Base-by-base conservation (phyloP, 2,329 filamentous ascomycete species). In the Alternaria arbusti region DNA sequence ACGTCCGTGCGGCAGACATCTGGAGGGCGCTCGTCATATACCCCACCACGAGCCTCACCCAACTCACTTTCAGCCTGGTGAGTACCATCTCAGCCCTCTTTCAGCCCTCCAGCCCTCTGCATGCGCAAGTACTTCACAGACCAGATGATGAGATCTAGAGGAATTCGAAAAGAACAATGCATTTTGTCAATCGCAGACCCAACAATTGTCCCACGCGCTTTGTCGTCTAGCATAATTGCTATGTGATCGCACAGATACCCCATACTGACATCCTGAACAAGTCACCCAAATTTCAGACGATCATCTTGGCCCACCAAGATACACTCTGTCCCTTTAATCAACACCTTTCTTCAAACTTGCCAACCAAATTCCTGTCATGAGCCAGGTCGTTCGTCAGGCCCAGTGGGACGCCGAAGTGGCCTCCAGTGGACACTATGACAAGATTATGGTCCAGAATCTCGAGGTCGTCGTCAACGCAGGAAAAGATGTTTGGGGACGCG, bases 401-500 rank as follows among this genome's bases (percentile, higher is more conserved):
- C 58, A 65, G 10, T 77, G 70, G 70, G 55, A 71, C 12, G 71
- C 71, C 5, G 61, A 74, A 43, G 54, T 73, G 6, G 70, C 69
- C 28, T 63, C 61, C 30, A 63, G 70, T 32, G 72, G 67, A 15
- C 66, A 69, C 22, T 70, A 67, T 12, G 80, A 83, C 68, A 79
- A 74, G 55, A 86, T 94, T 67, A 84, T 84, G 40, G 85, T 93
- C 61, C 84, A 83, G 54, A 89, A 91, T 71, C 86, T 94, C 1
- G 83, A 86, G 63, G 82, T 87, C 60, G 84, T 79, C 9, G 83
- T 88, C 63, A 79, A 81, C 67, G 87, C 85, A n/a, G 87, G 85
- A 25, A 83, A 83, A 32, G 90, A 93, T 75, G 90, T 89, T 51
- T 93, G 91, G 91, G 89, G 88, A 59, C 86, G 90, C 4, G 78